Base-by-base conservation (phyloP, 768 basidiomycete genomes). In the Boletus bicolor region DNA sequence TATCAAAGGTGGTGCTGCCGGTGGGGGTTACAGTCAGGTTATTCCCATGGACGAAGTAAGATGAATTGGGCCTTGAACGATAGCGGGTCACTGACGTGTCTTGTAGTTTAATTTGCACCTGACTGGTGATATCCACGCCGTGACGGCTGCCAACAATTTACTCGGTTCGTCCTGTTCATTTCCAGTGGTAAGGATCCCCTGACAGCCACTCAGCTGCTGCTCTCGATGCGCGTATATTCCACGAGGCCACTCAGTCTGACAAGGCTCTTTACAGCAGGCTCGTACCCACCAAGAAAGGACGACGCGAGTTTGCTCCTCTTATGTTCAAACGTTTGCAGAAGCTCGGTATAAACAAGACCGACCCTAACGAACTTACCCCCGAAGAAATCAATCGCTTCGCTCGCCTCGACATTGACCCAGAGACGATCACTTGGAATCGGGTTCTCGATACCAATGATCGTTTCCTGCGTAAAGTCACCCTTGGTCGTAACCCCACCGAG, bases 1-100 rank as follows among this genome's bases (percentile, higher is more conserved):
- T 63, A 97, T 99, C 79, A 99, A 99, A 74, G 96, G 96, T 62
- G 97, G 96, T 64, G 96, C 96, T 37, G 96, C 96, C 42, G 96
- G 97, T 39, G 96, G 96, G 57, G 96, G 96, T 50, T 99, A 98
- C 77, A 93, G 92, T 69, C 95, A 97, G 69, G 91, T 99, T 66
- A 98, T 98, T 74, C 96, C 96, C 41, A 98, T 98, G 96, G 96
- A 98, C 67, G 96, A 98, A 77, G 89, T 89, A 60, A 51, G 72
- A 57, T 15, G 5, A 30, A 0, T 26, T 9, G 8, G 3, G 7
- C 3, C 54, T 64, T 49, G 52, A 35, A 21, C 28, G 35, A 32
- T 10, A 49, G 24, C 41, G 8, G 21, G 28, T 42, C 1, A 14
- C 51, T 66, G 43, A 68, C 44, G 35, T 41, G 11, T 21, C 35